phyloP scores from a whole-genome alignment of 148 eudicot species.

The Linanthus parryae region DNA sequence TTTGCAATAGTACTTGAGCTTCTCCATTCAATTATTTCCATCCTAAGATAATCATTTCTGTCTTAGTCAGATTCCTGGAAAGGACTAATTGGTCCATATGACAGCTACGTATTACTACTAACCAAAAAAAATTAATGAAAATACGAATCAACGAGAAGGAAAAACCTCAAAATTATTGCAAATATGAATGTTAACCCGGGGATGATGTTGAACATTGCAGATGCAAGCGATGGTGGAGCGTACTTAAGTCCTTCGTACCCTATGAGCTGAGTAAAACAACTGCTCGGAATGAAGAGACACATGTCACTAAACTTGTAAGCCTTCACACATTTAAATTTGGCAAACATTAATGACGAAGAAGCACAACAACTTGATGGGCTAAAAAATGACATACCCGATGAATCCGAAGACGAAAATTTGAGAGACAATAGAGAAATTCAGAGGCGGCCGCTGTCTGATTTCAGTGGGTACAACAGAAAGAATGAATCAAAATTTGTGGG shows the following conservation, averaged over 20 bases:
- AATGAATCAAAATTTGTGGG: constrained; percentile 6
- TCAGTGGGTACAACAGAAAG: constrained; percentile 15
- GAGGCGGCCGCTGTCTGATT: constrained; percentile 45
- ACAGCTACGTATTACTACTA: too few species aligned
- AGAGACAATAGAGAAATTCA: constrained; percentile 34
- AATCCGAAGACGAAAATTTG: constrained; percentile 61
- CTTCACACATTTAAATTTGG: too few species aligned
- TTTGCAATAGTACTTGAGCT: constrained; percentile 26
- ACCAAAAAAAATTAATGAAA: neutral
- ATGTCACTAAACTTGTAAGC: too few species aligned
- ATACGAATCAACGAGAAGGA: neutral
- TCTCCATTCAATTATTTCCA: constrained; percentile 38
- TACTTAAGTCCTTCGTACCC: constrained; percentile 54
- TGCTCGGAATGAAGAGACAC: constrained; percentile 9
- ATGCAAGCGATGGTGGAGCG: constrained; percentile 54
- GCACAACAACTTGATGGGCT: too few species aligned
- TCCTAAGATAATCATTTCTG: constrained; percentile 25
- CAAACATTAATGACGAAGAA: too few species aligned
- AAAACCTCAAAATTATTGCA: constrained; percentile 60
- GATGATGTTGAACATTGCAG: constrained; percentile 68
- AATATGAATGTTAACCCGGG: constrained; percentile 79
- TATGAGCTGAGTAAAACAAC: constrained; percentile 50
- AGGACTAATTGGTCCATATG: neutral
- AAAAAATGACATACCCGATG: constrained; percentile 39
- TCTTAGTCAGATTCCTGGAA: neutral